Base-by-base conservation (phyloP, 805 yeast genomes). In the Yamadazyma nakazawae region DNA sequence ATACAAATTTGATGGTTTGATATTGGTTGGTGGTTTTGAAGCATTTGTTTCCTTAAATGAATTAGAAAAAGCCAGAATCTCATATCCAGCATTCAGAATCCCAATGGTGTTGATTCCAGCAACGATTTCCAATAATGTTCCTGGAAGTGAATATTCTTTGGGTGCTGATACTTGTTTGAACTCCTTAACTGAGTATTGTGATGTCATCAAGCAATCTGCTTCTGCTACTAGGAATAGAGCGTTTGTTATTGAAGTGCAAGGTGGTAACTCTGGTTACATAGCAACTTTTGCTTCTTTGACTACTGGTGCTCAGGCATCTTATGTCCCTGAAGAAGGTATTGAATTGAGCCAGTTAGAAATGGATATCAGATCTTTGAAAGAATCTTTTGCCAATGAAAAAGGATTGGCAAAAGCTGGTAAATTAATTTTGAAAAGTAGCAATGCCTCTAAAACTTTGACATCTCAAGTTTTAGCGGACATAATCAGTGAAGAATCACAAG, bases 141-240 rank as follows among this genome's bases (percentile, higher is more conserved):
- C 99, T n/a, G 99, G 99, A 50, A 85, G 98, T 1, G 97, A 94
- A 68, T 90, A 90, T 67, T 90, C 97, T 0, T 70, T 94, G 48
- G 99, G 99, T 48, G 78, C 90, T 11, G 99, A 94, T 65, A 94
- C 99, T 10, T 95, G 99, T 74, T 74, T 94, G 74, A 94, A 94
- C 68, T 74, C 94, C 9, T 76, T 94, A 59, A 89, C 90, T 52
- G 82, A 85, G 48, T 94, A 94, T 74, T 92, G 98, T 71, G 99
- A 94, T 66, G 89, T 88, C 21, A 85, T 94, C 55, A 91, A 94
- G 71, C 97, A 88, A 72, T 81, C 90, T 43, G 99, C 99, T 1
- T 84, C 97, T 17, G 88, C 99, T 14, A 81, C 97, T 2, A 82
- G 99, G 73, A 86, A 88, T 59, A 79, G 99, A 59, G 96, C 86